A percentile compares a stretch with the other conserved stretches of the same genome.
phyloP scores from a whole-genome alignment of 148 eudicot genomes.

The Fallopia convolvulus region DNA sequence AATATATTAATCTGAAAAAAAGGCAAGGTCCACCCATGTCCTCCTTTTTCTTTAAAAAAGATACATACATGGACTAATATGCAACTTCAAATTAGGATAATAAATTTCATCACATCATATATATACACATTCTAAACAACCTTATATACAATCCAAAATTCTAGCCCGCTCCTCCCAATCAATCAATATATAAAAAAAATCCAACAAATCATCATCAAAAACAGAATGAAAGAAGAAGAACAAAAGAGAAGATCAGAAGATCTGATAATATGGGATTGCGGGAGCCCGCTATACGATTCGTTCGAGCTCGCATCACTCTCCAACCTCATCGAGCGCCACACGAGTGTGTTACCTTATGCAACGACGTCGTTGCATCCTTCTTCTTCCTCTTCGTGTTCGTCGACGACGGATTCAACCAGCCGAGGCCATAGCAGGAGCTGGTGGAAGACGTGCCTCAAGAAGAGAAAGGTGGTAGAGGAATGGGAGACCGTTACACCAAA shows the following conservation, averaged over 20 bases:
- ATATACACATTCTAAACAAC: neutral
- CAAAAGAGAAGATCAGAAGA: neutral
- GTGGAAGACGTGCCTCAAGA: neutral
- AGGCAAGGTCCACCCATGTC: neutral
- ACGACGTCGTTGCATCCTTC: neutral
- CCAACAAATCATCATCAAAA: neutral
- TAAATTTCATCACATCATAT: too few species aligned
- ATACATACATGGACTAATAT: neutral
- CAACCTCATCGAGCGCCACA: slow-evolving; percentile 27
- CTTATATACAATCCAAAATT: neutral
- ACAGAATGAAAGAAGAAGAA: slow-evolving; percentile 8
- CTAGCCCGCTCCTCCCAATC: neutral
- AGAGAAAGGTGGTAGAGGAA: neutral
- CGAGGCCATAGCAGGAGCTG: neutral
- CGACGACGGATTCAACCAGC: neutral
- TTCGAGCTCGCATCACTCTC: slow-evolving; percentile 27
- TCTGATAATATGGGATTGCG: slow-evolving; percentile 23
- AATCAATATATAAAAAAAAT: neutral
- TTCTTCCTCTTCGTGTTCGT: neutral
- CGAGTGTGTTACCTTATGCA: slow-evolving; percentile 15
- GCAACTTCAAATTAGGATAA: neutral
- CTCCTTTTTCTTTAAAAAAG: neutral
- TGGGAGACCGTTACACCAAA: neutral
- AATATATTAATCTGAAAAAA: neutral
- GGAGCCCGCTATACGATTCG: slow-evolving; percentile 30